Evolutionary conservation across 371 early-diverging fungal genomes (phyloP).

Genomic region (Apophysomyces trapeziformis): DNA sequence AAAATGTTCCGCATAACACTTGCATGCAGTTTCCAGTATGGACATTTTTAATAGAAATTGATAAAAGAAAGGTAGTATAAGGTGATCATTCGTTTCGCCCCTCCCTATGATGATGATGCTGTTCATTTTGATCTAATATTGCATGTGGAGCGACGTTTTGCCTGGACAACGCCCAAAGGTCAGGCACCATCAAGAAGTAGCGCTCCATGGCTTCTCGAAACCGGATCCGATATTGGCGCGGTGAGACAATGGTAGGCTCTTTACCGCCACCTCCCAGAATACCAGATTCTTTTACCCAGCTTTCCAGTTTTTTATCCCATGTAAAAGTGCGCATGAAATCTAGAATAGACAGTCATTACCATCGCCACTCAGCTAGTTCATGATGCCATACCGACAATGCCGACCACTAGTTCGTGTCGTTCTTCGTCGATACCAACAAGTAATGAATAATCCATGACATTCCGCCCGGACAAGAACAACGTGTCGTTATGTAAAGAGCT

Average conservation of each 20-base stretch:
- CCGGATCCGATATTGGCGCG: slow-evolving; percentile 89
- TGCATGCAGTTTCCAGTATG: too few species aligned
- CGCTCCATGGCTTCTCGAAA: slow-evolving; percentile 93
- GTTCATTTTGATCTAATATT: slow-evolving; percentile 27
- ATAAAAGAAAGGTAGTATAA: too few species aligned
- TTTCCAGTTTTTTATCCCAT: slow-evolving; percentile 97
- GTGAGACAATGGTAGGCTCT: slow-evolving; percentile 95
- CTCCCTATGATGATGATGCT: background rate
- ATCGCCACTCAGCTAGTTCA: background rate
- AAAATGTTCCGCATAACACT: too few species aligned
- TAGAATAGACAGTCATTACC: slow-evolving; percentile 16
- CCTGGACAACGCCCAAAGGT: slow-evolving; percentile 52
- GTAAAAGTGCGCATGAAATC: slow-evolving; percentile 97
- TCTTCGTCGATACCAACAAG: slow-evolving; percentile 92
- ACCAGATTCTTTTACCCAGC: slow-evolving; percentile 93
- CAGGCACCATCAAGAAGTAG: slow-evolving; percentile 85
- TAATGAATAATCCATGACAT: slow-evolving; percentile 98
- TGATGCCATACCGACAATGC: slow-evolving; percentile 81
- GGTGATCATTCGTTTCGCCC: too few species aligned
- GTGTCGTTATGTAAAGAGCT: slow-evolving; percentile 92
- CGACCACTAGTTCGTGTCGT: slow-evolving; percentile 85
- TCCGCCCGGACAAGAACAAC: slow-evolving; percentile 81
- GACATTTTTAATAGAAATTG: too few species aligned
- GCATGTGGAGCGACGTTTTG: slow-evolving; percentile 20
- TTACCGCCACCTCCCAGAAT: slow-evolving; percentile 87